Evolutionary conservation across 2,329 filamentous ascomycete species (phyloP).

Genomic region (Bipolaris victoriae): DNA sequence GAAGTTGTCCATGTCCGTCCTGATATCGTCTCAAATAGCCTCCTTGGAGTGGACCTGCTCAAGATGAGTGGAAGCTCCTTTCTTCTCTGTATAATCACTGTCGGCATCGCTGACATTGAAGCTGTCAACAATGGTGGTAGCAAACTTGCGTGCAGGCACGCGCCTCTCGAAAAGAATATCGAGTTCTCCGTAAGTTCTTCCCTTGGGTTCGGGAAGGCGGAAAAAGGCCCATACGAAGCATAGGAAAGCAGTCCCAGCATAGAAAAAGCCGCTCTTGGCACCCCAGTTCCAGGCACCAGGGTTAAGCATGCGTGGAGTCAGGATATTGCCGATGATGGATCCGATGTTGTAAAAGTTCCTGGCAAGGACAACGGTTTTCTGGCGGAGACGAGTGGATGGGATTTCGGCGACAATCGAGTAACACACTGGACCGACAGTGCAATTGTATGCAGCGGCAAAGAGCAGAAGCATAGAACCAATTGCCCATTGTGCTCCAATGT

Average conservation of each 20-base stretch:
- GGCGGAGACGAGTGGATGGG: constrained; percentile 80
- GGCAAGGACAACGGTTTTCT: constrained; percentile 88
- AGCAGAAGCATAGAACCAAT: constrained; percentile 44
- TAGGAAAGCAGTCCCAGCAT: constrained; percentile 77
- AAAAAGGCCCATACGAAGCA: constrained; percentile 83
- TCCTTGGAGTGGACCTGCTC: constrained; percentile 33
- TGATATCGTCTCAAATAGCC: neutral
- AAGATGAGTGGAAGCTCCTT: constrained; percentile 30
- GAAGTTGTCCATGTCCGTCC: constrained; percentile 3
- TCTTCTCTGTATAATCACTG: constrained; percentile 35
- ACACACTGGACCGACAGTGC: constrained; percentile 85
- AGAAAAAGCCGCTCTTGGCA: constrained; percentile 87
- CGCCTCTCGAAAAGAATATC: constrained; percentile 77
- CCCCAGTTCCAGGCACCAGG: constrained; percentile 64
- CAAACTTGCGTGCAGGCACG: constrained; percentile 42
- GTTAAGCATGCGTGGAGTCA: constrained; percentile 47
- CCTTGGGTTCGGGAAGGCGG: constrained; percentile 77
- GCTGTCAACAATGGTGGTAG: constrained; percentile 33
- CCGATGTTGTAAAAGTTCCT: constrained; percentile 79
- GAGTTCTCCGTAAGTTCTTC: constrained; percentile 82
- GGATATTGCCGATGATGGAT: constrained; percentile 71
- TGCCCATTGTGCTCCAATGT: constrained; percentile 55
- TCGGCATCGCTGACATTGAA: constrained; percentile 27
- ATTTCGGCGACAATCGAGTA: constrained; percentile 88
- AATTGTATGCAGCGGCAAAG: constrained; percentile 74